phyloP scores from a whole-genome alignment of 192 early-diverging fungal species.

The Backusella psychrophila region DNA sequence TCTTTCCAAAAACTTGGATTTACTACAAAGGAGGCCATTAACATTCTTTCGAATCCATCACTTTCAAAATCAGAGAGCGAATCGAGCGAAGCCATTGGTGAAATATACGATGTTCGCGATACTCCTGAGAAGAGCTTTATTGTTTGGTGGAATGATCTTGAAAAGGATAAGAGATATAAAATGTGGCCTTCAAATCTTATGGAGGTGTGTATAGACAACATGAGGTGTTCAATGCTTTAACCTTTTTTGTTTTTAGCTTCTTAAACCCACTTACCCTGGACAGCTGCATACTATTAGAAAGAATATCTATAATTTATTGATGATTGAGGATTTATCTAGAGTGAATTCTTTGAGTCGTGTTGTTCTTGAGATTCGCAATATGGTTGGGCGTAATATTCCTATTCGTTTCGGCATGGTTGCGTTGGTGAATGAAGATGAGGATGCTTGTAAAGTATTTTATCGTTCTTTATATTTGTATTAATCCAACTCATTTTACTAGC shows the following conservation, averaged over 20 bases:
- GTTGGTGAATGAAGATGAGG: slow-evolving; percentile 43
- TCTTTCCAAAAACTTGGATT: slow-evolving; percentile 47
- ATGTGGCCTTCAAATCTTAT: slow-evolving; percentile 59
- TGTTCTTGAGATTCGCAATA: slow-evolving; percentile 59
- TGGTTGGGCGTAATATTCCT: slow-evolving; percentile 70
- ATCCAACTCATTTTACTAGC: slow-evolving; percentile 29
- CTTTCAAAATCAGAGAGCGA: slow-evolving; percentile 15
- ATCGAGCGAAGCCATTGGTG: slow-evolving; percentile 23
- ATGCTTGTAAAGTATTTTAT: slow-evolving; percentile 34
- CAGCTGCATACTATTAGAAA: slow-evolving; percentile 74
- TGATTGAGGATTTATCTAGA: slow-evolving; percentile 70
- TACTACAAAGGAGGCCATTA: slow-evolving; percentile 36
- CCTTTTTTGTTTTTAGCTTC: slow-evolving; percentile 38
- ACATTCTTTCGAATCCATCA: slow-evolving; percentile 32
- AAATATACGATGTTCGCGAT: slow-evolving; percentile 80
- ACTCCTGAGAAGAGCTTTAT: slow-evolving; percentile 47
- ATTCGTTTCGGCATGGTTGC: slow-evolving; percentile 88
- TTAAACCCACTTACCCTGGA: slow-evolving; percentile 61
- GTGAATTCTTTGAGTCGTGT: slow-evolving; percentile 51
- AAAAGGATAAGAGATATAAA: slow-evolving; percentile 75
- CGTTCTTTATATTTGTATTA: background rate
- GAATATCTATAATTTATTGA: slow-evolving; percentile 77
- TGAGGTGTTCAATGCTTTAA: background rate
- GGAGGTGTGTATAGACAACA: slow-evolving; percentile 30
- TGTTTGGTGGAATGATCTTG: slow-evolving; percentile 92